Conservation (phyloP, 164 flowering plant species). For the Echeveria elegans region DNA sequence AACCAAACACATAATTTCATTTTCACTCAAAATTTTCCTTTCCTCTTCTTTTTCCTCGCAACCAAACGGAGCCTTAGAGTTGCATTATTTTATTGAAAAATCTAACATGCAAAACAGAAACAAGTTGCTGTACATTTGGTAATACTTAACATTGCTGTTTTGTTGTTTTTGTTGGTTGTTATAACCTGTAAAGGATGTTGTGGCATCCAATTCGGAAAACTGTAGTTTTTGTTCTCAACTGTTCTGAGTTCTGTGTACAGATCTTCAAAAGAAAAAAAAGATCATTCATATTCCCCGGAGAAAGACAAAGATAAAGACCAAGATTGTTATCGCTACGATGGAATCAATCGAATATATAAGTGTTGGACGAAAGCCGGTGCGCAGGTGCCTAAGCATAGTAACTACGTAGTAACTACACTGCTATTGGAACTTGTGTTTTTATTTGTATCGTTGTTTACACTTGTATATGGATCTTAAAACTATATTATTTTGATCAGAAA, state of each 20-base stretch:
- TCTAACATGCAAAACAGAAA: neutral
- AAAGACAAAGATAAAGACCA: neutral
- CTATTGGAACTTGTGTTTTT: neutral
- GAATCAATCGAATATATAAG: constrained; percentile 18
- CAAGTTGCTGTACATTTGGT: too few relatives aligned
- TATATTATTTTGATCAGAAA: constrained; percentile 13
- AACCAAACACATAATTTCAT: too few relatives aligned
- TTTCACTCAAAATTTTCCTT: too few relatives aligned
- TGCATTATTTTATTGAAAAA: too few relatives aligned
- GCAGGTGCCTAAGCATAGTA: constrained; percentile 6
- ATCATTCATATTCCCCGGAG: constrained; percentile 12
- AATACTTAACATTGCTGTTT: too few relatives aligned
- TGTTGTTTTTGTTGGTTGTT: neutral
- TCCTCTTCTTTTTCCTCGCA: too few relatives aligned
- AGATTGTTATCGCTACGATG: constrained; percentile 14
- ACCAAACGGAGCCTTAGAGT: too few relatives aligned
- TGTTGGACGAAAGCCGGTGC: constrained; percentile 15
- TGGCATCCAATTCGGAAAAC: neutral
- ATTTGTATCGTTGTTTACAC: neutral
- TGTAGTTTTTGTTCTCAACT: neutral
- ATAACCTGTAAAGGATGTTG: neutral
- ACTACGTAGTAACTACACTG: neutral
- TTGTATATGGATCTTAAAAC: neutral
- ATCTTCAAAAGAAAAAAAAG: constrained; percentile 10
- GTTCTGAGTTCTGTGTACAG: constrained; percentile 1